Evolutionary conservation across 2,329 filamentous ascomycete genomes (phyloP).

Genomic region (Trichoderma cornu-damae): DNA sequence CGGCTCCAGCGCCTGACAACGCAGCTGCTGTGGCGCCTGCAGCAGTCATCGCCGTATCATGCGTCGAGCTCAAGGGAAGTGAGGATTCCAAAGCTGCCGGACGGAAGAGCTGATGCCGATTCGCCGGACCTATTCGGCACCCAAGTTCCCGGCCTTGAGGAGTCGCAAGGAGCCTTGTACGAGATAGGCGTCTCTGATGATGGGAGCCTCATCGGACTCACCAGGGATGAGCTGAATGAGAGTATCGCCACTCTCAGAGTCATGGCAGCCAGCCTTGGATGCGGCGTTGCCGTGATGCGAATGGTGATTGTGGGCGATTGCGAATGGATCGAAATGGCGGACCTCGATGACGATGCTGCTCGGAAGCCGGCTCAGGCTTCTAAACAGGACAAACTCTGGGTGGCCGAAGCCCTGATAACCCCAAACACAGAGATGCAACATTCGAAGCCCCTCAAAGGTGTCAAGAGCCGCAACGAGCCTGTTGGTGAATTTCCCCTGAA

Average conservation of each 20-base stretch:
- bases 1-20: constrained; percentile 89
- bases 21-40: constrained; percentile 87
- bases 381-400: constrained; percentile 61
- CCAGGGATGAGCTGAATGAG: constrained; percentile 86
- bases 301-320: constrained; percentile 82
- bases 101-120: constrained; percentile 48
- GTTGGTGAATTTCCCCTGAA: not conserved
- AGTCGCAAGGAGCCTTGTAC: constrained; percentile 88
- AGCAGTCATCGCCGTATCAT: constrained; percentile 91
- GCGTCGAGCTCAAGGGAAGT: constrained; percentile 70
- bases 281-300: constrained; percentile 73
- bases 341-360: constrained; percentile 28
- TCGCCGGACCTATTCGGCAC: constrained; percentile 48
- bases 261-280: constrained; percentile 92
- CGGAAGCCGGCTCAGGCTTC: constrained; percentile 22
- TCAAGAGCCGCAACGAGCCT: not conserved
- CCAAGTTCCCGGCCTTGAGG: constrained; percentile 75
- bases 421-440: constrained; percentile 54
- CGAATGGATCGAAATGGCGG: constrained; percentile 57
- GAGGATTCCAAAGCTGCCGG: constrained; percentile 69
- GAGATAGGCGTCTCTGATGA: constrained; percentile 96
- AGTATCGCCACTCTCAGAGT: constrained; percentile 77
- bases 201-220: constrained; percentile 81
- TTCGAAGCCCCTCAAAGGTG: not conserved
- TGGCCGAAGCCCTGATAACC: constrained; percentile 84